A percentile compares a stretch with the other conserved stretches of the same genome.
phyloP scores from a whole-genome alignment of 1,284 basidiomycete species.

The Vanrija pseudolonga region DNA sequence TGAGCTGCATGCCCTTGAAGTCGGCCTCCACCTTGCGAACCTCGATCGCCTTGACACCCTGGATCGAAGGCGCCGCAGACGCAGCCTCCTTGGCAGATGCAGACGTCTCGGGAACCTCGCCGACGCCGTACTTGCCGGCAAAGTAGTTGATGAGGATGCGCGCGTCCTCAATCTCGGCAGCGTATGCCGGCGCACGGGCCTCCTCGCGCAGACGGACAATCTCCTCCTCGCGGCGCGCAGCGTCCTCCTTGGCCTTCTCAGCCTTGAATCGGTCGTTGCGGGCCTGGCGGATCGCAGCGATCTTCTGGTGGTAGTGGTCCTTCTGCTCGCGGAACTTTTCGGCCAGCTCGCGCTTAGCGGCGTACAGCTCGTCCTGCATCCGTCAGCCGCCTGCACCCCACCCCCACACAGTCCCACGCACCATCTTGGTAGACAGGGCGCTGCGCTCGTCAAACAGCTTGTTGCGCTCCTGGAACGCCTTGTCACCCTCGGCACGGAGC shows the following conservation, averaged over 20 bases:
- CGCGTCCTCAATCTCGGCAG: conserved; percentile 93
- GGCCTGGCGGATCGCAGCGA: conserved; percentile 70
- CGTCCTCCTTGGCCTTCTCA: conserved; percentile 79
- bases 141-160: conserved; percentile 71
- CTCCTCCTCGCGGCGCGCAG: conserved; percentile 74
- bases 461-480: conserved; percentile 72
- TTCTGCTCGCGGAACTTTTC: conserved; percentile 72
- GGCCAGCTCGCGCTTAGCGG: conserved; percentile 71
- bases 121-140: conserved; percentile 62
- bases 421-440: conserved; percentile 62
- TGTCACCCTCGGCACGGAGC: conserved; percentile 81
- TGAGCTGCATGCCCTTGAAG: conserved; percentile 67
- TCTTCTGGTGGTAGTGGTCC: conserved; percentile 73
- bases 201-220: conserved; percentile 83
- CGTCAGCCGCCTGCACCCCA: conserved; percentile 11
- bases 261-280: conserved; percentile 74
- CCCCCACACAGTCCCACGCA: conserved; percentile 14
- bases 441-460: conserved; percentile 88
- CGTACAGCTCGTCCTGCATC: conserved; percentile 63
- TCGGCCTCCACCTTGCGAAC: conserved; percentile 74
- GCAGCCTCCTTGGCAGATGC: conserved; percentile 27
- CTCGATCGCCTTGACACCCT: conserved; percentile 77
- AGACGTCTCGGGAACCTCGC: conserved; percentile 40
- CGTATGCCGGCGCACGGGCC: conserved; percentile 84
- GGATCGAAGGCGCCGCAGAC: conserved; percentile 49